A percentile compares a stretch with the other conserved stretches of the same genome.
phyloP scores from a whole-genome alignment of 192 early-diverging fungal genomes.

The Gonapodya sp. region DNA sequence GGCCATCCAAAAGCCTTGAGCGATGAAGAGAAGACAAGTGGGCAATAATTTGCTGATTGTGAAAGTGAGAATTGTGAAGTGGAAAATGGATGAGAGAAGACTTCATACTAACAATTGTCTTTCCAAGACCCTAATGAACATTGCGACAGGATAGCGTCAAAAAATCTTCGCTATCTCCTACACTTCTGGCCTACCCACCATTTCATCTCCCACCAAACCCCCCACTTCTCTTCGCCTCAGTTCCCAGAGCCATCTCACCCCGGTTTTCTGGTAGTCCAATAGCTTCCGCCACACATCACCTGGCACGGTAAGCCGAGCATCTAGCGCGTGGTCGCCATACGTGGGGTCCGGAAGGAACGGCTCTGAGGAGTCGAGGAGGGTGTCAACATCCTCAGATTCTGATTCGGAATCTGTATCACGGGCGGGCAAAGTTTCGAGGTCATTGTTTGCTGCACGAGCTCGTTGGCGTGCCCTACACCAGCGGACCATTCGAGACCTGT shows the following conservation, averaged over 20 bases:
- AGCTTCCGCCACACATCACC: conserved; percentile 69
- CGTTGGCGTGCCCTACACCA: conserved; percentile 39
- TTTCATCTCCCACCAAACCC: conserved; percentile 89
- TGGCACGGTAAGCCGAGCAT: conserved; percentile 35
- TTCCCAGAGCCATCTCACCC: conserved; percentile 80
- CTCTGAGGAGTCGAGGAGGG: conserved; percentile 41
- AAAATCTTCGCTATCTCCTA: conserved; percentile 12
- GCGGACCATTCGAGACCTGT: conserved; percentile 30
- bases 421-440: not conserved
- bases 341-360: conserved; percentile 28
- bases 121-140: conserved; percentile 67
- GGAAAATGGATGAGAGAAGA: too few species aligned
- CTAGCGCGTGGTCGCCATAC: not conserved
- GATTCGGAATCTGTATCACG: conserved; percentile 21
- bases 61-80: too few species aligned
- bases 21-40: conserved; percentile 72
- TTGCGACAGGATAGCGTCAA: conserved; percentile 4
- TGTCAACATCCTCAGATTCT: conserved; percentile 41
- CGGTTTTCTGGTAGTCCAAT: conserved; percentile 85
- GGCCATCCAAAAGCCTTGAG: conserved; percentile 50
- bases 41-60: conserved; percentile 56
- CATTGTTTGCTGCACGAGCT: conserved; percentile 16
- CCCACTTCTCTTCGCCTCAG: conserved; percentile 77
- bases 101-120: conserved; percentile 63
- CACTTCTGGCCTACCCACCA: conserved; percentile 37